Percentiles rank a stretch among this genome's conserved stretches.
phyloP scores from a whole-genome alignment of 192 early-diverging fungal genomes.

The Coemansia sp. region DNA sequence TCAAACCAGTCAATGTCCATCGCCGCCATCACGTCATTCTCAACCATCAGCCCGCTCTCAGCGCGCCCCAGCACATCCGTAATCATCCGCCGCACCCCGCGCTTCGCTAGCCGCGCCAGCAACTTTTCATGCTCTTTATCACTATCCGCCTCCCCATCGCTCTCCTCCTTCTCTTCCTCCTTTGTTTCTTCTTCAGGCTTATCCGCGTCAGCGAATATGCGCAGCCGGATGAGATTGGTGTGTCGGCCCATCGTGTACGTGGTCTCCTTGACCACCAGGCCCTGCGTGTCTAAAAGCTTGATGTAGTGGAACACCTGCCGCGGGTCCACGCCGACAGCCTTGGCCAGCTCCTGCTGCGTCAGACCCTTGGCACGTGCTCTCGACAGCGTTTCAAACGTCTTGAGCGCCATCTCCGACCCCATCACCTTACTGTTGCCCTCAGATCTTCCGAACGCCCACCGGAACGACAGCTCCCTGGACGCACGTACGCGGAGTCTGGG shows the following conservation, averaged over 20 bases:
- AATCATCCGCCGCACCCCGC: slow-evolving; percentile 12
- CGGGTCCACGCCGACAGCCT: slow-evolving; percentile 21
- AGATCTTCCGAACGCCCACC: slow-evolving; percentile 27
- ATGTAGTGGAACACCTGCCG: slow-evolving; percentile 40
- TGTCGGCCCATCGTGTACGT: slow-evolving; percentile 23
- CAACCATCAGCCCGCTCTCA: slow-evolving; percentile 27
- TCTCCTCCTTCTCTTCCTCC: background rate
- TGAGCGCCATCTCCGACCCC: slow-evolving; percentile 10
- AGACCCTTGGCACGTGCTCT: slow-evolving; percentile 31
- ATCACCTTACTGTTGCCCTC: slow-evolving; percentile 25
- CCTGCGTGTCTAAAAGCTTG: slow-evolving; percentile 30
- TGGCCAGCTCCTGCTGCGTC: slow-evolving; percentile 28
- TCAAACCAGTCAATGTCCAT: slow-evolving; percentile 28
- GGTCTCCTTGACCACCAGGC: slow-evolving; percentile 25
- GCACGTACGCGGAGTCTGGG: slow-evolving; percentile 22
- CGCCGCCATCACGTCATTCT: slow-evolving; percentile 30
- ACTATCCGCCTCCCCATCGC: background rate
- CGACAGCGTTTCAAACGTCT: slow-evolving; percentile 21
- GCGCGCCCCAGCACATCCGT: slow-evolving; percentile 19
- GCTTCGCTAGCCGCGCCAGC: slow-evolving; percentile 11
- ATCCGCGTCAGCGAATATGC: slow-evolving; percentile 21
- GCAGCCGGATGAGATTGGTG: slow-evolving; percentile 42
- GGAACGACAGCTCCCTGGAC: slow-evolving; percentile 19
- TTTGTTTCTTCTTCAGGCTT: background rate
- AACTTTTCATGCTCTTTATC: background rate